Evolutionary conservation across 352 stramenopile species (phyloP).

Genomic region (Discostella stelligera): DNA sequence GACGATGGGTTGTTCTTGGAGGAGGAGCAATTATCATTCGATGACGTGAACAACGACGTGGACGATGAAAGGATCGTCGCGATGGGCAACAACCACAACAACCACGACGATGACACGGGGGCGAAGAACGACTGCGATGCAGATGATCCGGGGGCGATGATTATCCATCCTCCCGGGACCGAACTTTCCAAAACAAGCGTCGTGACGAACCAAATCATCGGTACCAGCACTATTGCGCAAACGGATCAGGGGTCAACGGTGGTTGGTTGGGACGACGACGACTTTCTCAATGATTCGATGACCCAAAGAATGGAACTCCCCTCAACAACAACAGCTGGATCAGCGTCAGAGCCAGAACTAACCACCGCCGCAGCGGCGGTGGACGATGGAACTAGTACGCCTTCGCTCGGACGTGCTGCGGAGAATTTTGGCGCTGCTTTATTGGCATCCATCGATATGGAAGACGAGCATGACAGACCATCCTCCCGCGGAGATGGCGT

Average conservation of each 20-base stretch:
- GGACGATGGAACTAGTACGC: neutral
- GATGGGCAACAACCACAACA: neutral
- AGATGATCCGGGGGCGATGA: neutral
- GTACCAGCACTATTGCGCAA: neutral
- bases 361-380: neutral
- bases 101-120: neutral
- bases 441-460: constrained; percentile 39
- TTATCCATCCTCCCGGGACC: neutral
- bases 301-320: neutral
- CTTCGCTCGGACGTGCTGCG: constrained; percentile 16
- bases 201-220: neutral
- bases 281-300: neutral
- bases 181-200: neutral
- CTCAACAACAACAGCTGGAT: neutral
- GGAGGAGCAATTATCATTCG: neutral
- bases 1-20: neutral
- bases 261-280: neutral
- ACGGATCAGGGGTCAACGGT: neutral
- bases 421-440: constrained; percentile 43
- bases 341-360: neutral
- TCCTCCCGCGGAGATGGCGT: neutral
- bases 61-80: neutral
- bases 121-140: constrained; percentile 4
- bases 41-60: constrained; percentile 1
- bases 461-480: constrained; percentile 3